Conservation (phyloP, 2,329 filamentous ascomycete species). For the Verticillium albo-atrum region DNA sequence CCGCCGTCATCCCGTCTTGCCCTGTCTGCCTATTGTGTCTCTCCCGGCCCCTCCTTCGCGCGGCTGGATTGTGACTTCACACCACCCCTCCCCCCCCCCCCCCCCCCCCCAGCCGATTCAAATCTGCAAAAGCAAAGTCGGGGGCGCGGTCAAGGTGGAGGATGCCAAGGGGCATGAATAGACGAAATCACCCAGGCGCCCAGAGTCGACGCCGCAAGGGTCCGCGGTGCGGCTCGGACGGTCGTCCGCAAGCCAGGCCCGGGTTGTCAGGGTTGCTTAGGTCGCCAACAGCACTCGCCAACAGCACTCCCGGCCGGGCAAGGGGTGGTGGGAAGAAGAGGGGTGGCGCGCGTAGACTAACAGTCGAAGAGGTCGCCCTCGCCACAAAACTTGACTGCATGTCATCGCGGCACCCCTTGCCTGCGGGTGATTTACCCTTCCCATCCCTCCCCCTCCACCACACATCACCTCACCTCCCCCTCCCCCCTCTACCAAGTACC, state of each 20-base stretch:
- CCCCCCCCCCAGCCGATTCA: too few species aligned
- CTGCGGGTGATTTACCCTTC: background rate
- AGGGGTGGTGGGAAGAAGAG: too few species aligned
- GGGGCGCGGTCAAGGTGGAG: background rate
- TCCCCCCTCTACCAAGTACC: background rate
- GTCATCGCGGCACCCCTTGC: background rate
- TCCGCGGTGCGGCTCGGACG: background rate
- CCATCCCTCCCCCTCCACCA: too few species aligned
- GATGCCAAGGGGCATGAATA: background rate
- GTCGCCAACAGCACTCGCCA: background rate
- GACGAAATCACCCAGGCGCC: background rate
- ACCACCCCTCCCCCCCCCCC: too few species aligned
- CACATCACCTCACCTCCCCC: background rate
- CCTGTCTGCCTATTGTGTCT: too few species aligned
- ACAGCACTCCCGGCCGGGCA: too few species aligned
- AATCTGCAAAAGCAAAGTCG: background rate
- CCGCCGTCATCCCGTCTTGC: too few species aligned
- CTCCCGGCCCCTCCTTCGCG: too few species aligned
- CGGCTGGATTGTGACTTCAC: too few species aligned
- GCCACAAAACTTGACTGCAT: background rate
- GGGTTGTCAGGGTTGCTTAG: background rate
- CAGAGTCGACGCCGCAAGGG: background rate
- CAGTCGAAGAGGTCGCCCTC: background rate
- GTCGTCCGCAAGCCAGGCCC: background rate
- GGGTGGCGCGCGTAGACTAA: too few species aligned